Conservation (phyloP, 2,329 filamentous ascomycete species). For the Colletotrichum liaoningense region DNA sequence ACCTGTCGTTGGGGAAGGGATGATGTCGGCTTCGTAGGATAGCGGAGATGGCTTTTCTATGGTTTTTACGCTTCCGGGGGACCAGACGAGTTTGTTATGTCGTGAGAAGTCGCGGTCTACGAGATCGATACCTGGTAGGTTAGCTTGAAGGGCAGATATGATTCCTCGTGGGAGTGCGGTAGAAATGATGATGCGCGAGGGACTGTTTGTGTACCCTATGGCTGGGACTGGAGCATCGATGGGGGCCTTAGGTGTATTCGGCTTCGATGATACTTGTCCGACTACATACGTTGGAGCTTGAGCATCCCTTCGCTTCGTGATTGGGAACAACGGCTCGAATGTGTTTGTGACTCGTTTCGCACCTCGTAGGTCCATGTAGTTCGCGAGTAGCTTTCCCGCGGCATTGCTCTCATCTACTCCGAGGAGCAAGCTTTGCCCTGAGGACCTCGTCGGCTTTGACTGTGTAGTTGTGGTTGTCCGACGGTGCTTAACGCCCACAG, state of each 20-base stretch:
- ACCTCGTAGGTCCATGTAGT: conserved; percentile 47
- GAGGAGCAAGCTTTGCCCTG: background rate
- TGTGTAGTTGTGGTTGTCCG: background rate
- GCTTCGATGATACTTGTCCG: background rate
- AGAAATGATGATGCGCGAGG: conserved; percentile 61
- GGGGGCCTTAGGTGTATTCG: background rate
- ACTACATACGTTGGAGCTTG: background rate
- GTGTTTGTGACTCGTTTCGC: conserved; percentile 37
- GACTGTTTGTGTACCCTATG: conserved; percentile 30
- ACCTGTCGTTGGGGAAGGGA: conserved; percentile 75
- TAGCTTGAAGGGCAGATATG: conserved; percentile 59
- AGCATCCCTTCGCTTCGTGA: background rate
- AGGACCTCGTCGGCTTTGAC: background rate
- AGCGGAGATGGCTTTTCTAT: conserved; percentile 47
- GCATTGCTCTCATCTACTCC: conserved; percentile 22
- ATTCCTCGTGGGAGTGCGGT: conserved; percentile 59
- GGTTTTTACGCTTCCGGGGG: conserved; percentile 41
- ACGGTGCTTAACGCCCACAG: background rate
- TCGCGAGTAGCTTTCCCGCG: conserved; percentile 43
- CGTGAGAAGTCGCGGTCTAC: conserved; percentile 70
- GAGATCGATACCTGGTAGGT: conserved; percentile 62
- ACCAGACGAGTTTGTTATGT: conserved; percentile 49
- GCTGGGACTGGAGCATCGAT: conserved; percentile 33
- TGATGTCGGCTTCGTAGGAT: conserved; percentile 76
- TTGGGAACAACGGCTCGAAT: background rate